phyloP scores from a whole-genome alignment of 2,329 filamentous ascomycete species.

The Apiospora malaysiana region DNA sequence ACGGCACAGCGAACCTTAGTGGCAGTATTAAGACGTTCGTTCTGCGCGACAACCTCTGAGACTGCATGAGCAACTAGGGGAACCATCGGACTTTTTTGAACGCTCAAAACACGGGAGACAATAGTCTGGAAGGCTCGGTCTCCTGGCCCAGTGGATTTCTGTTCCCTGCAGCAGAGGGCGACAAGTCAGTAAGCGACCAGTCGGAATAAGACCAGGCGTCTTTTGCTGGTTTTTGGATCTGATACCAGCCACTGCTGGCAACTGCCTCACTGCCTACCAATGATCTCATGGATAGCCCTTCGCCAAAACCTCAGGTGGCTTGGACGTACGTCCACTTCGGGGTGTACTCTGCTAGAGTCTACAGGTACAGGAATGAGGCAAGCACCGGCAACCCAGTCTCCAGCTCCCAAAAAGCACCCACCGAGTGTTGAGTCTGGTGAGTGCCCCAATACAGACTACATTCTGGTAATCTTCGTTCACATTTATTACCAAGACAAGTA shows the following conservation, averaged over 20 bases:
- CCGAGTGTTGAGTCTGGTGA: no score
- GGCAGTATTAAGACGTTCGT: conserved; percentile 6
- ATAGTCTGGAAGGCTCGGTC: neutral
- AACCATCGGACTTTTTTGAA: neutral
- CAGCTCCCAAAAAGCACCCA: neutral
- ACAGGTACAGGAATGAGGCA: neutral
- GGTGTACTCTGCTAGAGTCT: neutral
- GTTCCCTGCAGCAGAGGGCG: neutral
- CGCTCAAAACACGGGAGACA: conserved; percentile 12
- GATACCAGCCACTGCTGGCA: neutral
- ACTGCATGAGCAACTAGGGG: conserved; percentile 9
- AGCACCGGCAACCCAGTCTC: neutral
- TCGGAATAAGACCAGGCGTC: neutral
- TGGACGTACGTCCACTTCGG: neutral
- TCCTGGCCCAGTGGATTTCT: neutral
- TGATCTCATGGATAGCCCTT: neutral
- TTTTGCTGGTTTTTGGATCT: neutral
- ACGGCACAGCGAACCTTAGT: conserved; percentile 13
- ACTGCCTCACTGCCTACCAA: neutral
- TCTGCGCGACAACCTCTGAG: conserved; percentile 16
- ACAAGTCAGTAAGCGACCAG: neutral
- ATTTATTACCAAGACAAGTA: neutral
- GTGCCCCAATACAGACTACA: neutral
- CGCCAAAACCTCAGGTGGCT: neutral
- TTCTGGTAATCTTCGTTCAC: neutral